Evolutionary conservation across 2,329 filamentous ascomycete genomes (phyloP), one percentile per base, ranked within the genome.

Genomic region (Talaromyces albobiverticillius): DNA sequence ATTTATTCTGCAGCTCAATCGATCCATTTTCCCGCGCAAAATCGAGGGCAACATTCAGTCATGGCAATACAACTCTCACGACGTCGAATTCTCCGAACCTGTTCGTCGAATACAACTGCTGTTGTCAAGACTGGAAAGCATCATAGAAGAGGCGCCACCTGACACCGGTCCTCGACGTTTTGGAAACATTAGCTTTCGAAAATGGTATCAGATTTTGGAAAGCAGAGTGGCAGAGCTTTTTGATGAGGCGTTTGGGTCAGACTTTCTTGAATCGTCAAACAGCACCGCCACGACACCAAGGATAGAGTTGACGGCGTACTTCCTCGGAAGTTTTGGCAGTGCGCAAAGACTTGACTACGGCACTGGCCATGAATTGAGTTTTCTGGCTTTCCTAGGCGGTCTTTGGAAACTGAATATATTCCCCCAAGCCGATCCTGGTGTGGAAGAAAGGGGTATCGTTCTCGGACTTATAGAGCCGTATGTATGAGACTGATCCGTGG

Each of bases 361-460:
- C 1, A 97, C 94, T 0, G 94, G 94, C 0, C 94, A 99, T 69
- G 94, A 99, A 67, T 76, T 99, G 49, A 96, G 89, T 72, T 99
- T 99, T 64, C 71, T 97, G 7, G 93, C 94, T 1, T 99, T 99
- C 59, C 70, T 99, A 5, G 92, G 85, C 4, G 86, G 88, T 56
- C 77, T 99, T 4, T 99, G 93, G 92, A 96, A 96, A 70, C 77
- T 99, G 2, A 86, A 87, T 42, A 86, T 82, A 14, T 97, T 99
- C 67, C 74, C 79, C 2, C 76, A 82, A n/a, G 81, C 78, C 2
- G 59, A 59, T 3, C 57, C 64, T 1, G 84, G 67, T 63, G 86
- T 70, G 6, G 77, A 83, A 62, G 91, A 96, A 72, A 82, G 91
- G 62, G 83, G 82, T 49, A 89, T 97, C 57, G 89, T 96, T 1